phyloP scores from a whole-genome alignment of 2,329 filamentous ascomycete genomes.

The Phialophora chinensis region DNA sequence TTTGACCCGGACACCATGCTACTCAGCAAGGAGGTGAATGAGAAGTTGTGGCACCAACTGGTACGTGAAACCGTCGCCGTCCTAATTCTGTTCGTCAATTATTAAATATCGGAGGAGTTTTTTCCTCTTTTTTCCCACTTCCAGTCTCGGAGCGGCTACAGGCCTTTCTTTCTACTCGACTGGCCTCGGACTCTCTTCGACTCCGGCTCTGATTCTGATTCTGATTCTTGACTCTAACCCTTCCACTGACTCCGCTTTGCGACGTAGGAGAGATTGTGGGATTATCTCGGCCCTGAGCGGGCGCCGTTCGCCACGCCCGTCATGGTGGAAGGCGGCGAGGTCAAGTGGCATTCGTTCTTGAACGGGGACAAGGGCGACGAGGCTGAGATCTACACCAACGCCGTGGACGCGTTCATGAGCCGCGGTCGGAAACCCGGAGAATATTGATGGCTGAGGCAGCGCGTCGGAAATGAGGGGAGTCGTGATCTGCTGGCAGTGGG shows the following conservation, averaged over 20 bases:
- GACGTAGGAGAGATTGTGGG: slow-evolving; percentile 31
- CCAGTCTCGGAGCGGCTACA: too few relatives aligned
- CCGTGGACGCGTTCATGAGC: slow-evolving; percentile 35
- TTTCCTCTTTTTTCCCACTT: too few relatives aligned
- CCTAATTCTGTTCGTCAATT: too few relatives aligned
- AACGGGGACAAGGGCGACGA: slow-evolving; percentile 35
- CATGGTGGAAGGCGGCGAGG: slow-evolving; percentile 35
- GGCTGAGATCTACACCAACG: slow-evolving; percentile 28
- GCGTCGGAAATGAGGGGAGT: neutral
- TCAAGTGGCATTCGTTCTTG: slow-evolving; percentile 39
- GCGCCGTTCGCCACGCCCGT: slow-evolving; percentile 36
- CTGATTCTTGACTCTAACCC: neutral
- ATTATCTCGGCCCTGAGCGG: slow-evolving; percentile 37
- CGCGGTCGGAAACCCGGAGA: neutral
- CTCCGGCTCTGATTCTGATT: neutral
- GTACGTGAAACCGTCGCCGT: slow-evolving; percentile 20
- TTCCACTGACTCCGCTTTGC: neutral
- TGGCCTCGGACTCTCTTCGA: neutral
- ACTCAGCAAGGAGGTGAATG: slow-evolving; percentile 37
- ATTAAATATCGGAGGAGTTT: too few relatives aligned
- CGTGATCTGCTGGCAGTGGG: too few relatives aligned
- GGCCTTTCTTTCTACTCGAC: neutral
- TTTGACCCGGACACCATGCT: slow-evolving; percentile 40
- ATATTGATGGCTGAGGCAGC: slow-evolving; percentile 10
- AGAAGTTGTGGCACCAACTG: slow-evolving; percentile 36